These are phyloP conservation scores for Termitomyces sp. DNA, from an alignment of 768 basidiomycete genomes.

Conservation along the genomic window DNA sequence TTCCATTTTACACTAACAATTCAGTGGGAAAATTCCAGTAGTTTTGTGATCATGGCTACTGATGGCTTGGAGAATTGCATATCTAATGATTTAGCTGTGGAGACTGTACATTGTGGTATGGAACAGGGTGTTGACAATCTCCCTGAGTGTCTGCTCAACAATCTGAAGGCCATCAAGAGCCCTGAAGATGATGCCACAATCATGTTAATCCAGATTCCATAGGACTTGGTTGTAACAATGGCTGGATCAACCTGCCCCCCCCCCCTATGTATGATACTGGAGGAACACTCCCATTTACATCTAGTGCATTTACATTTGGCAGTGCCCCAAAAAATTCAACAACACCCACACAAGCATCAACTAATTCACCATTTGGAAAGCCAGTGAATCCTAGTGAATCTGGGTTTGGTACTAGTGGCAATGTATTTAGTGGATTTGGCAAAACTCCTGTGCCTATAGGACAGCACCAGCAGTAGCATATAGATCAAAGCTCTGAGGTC, in stretches of 20 bases:
- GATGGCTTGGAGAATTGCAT: conserved; percentile 57
- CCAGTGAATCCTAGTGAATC: conserved; percentile 24
- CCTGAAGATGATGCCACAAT: conserved; percentile 37
- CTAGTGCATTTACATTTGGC: conserved; percentile 2
- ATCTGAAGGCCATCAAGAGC: conserved; percentile 17
- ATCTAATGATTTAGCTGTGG: conserved; percentile 43
- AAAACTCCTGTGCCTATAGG: conserved; percentile 17
- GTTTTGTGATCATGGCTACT: conserved; percentile 49
- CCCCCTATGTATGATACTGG: background rate
- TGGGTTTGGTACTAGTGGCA: conserved; percentile 26
- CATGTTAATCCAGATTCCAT: conserved; percentile 21
- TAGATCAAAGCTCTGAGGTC: background rate
- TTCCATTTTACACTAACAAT: conserved; percentile 43
- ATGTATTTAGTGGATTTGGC: conserved; percentile 17
- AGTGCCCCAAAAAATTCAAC: conserved; percentile 15
- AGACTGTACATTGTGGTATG: conserved; percentile 31
- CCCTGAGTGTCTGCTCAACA: conserved; percentile 26
- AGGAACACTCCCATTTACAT: background rate
- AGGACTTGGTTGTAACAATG: background rate
- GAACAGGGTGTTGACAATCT: conserved; percentile 21
- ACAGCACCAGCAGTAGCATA: conserved; percentile 27
- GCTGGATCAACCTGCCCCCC: background rate
- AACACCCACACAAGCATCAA: conserved; percentile 19
- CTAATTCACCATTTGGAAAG: conserved; percentile 18
- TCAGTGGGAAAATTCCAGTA: conserved; percentile 31